Conservation (phyloP, 805 yeast genomes). For the Kregervanrija fluxuum region DNA sequence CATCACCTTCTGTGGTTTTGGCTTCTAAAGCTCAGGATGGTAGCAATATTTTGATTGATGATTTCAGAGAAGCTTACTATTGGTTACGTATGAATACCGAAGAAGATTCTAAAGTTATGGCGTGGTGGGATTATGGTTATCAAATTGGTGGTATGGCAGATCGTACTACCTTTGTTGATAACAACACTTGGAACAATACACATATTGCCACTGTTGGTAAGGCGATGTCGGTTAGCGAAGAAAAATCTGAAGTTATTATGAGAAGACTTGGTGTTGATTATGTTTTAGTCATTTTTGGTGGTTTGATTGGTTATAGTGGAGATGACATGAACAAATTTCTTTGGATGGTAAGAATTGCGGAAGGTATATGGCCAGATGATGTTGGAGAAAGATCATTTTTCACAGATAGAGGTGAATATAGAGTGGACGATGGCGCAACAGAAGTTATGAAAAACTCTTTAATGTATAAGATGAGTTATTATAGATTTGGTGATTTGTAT, state of each 20-base stretch:
- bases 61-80: constrained; percentile 96
- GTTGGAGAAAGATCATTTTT: constrained; percentile 79
- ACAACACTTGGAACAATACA: constrained; percentile 98
- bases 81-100: constrained; percentile 98
- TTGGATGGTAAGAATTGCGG: constrained; percentile 99
- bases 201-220: constrained; percentile 99
- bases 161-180: constrained; percentile 95
- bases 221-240: constrained; percentile 90
- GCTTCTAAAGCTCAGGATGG: constrained; percentile 85
- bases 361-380: constrained; percentile 99
- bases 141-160: constrained; percentile 99
- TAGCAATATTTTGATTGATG: constrained; percentile 77
- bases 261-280: constrained; percentile 92
- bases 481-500: constrained; percentile 71
- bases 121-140: constrained; percentile 99
- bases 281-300: constrained; percentile 89
- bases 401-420: constrained; percentile 80
- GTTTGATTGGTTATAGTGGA: constrained; percentile 86
- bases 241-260: constrained; percentile 80
- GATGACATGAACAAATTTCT: constrained; percentile 94
- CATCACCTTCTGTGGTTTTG: constrained; percentile 95
- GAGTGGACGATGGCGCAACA: constrained; percentile 76
- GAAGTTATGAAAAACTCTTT: constrained; percentile 81
- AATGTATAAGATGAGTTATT: constrained; percentile 92
- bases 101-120: constrained; percentile 92